phyloP scores from a whole-genome alignment of 805 yeast genomes.

The Candida tibetensis region DNA sequence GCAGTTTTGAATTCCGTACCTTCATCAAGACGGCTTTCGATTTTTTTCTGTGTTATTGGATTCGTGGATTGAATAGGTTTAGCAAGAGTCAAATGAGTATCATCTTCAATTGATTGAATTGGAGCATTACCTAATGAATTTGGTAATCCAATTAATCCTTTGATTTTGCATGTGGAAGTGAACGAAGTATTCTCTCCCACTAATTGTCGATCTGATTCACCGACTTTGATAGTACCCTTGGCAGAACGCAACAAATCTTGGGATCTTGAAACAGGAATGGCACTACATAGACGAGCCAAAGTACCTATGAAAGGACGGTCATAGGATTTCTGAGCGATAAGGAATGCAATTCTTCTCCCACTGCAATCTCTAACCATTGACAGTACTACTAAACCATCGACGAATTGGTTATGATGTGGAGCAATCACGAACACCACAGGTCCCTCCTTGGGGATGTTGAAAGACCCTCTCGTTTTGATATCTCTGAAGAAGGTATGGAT shows the following conservation, averaged over 20 bases:
- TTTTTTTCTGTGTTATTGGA: slow-evolving; percentile 11
- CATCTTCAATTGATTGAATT: slow-evolving; percentile 29
- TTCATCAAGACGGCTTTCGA: slow-evolving; percentile 15
- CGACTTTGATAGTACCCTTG: slow-evolving; percentile 27
- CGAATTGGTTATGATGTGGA: slow-evolving; percentile 44
- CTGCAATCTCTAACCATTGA: slow-evolving; percentile 30
- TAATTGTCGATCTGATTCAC: slow-evolving; percentile 17
- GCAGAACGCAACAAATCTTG: slow-evolving; percentile 34
- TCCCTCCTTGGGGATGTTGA: slow-evolving; percentile 36
- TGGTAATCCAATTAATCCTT: slow-evolving; percentile 39
- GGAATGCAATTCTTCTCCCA: slow-evolving; percentile 32
- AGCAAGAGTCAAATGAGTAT: slow-evolving; percentile 24
- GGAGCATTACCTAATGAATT: slow-evolving; percentile 34
- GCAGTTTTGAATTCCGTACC: slow-evolving; percentile 36
- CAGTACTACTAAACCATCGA: slow-evolving; percentile 40
- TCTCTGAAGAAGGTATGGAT: slow-evolving; percentile 42
- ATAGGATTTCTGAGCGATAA: slow-evolving; percentile 38
- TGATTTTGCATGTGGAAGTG: slow-evolving; percentile 29
- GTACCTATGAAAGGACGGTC: slow-evolving; percentile 31
- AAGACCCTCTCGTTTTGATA: slow-evolving; percentile 35
- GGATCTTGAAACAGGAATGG: slow-evolving; percentile 43
- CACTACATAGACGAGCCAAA: slow-evolving; percentile 29
- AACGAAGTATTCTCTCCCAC: slow-evolving; percentile 36
- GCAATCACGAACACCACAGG: slow-evolving; percentile 41
- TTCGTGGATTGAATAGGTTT: slow-evolving; percentile 23